These are phyloP conservation scores for Wickerhamomyces chaumierensis DNA, from an alignment of 805 yeast species.

Conservation along the genomic window DNA sequence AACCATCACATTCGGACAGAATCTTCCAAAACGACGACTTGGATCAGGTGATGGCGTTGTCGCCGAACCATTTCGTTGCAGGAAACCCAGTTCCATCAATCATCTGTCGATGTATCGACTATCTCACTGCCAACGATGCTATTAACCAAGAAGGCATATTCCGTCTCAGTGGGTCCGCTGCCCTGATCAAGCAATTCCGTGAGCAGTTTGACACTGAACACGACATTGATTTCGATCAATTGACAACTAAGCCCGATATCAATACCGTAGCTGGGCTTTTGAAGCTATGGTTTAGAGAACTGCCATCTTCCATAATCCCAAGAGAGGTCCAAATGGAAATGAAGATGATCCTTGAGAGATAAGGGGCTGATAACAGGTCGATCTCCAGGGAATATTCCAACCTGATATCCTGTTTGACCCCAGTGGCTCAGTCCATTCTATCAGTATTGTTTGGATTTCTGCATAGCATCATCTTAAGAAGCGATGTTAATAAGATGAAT, in stretches of 20 bases:
- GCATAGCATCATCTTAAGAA: constrained; percentile 48
- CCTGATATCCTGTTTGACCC: constrained; percentile 31
- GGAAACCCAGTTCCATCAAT: constrained; percentile 47
- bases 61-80: neutral
- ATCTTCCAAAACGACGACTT: constrained; percentile 53
- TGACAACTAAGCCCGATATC: constrained; percentile 43
- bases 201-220: constrained; percentile 54
- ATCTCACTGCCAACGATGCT: constrained; percentile 54
- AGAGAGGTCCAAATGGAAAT: constrained; percentile 32
- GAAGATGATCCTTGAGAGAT: constrained; percentile 23
- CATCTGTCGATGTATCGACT: constrained; percentile 63
- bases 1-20: constrained; percentile 18
- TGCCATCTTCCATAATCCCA: constrained; percentile 63
- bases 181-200: constrained; percentile 58
- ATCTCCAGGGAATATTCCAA: constrained; percentile 19
- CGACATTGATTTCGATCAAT: constrained; percentile 52
- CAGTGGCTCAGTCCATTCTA: constrained; percentile 46
- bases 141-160: constrained; percentile 85
- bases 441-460: constrained; percentile 58
- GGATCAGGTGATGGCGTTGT: neutral
- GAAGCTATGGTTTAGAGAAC: constrained; percentile 69
- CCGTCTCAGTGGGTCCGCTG: constrained; percentile 80
- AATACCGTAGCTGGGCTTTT: constrained; percentile 82
- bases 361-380: constrained; percentile 20
- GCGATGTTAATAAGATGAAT: constrained; percentile 71